A percentile compares a stretch with the other conserved stretches of the same genome.
These are phyloP conservation scores for Lepraria neglecta DNA, from an alignment of 495 filamentous ascomycete genomes.

Conservation along the genomic window DNA sequence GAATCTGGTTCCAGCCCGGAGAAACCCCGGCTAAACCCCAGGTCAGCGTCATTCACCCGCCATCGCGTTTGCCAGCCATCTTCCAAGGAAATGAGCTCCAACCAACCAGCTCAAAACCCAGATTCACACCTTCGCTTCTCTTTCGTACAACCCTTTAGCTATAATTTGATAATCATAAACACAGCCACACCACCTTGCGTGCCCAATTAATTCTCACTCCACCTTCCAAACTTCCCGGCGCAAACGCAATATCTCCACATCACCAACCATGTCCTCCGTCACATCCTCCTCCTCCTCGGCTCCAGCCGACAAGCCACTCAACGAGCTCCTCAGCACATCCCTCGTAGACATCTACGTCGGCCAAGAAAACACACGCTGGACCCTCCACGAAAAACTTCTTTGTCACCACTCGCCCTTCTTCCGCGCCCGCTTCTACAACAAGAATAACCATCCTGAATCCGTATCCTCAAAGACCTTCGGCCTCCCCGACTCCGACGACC, in stretches of 20 bases:
- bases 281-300: conserved; percentile 10
- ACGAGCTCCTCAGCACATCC: conserved; percentile 40
- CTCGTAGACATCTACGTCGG: conserved; percentile 49
- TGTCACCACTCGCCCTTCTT: conserved; percentile 46
- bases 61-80: conserved; percentile 2
- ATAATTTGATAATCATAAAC: background rate
- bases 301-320: conserved; percentile 26
- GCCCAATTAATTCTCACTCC: background rate
- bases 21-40: background rate
- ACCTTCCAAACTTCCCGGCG: background rate
- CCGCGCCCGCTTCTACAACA: conserved; percentile 40
- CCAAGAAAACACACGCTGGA: conserved; percentile 39
- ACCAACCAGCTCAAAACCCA: background rate
- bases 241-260: background rate
- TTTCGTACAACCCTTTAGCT: background rate
- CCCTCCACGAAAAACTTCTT: conserved; percentile 47
- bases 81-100: conserved; percentile 11
- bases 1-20: background rate
- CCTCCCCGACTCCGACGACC: conserved; percentile 43
- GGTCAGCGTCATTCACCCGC: conserved; percentile 2
- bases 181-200: background rate
- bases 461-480: conserved; percentile 33
- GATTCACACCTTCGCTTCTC: background rate
- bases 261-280: conserved; percentile 19
- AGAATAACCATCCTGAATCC: conserved; percentile 23